Conservation (phyloP, 1,139 yeast species). For the Debaryomyces coudertii region DNA sequence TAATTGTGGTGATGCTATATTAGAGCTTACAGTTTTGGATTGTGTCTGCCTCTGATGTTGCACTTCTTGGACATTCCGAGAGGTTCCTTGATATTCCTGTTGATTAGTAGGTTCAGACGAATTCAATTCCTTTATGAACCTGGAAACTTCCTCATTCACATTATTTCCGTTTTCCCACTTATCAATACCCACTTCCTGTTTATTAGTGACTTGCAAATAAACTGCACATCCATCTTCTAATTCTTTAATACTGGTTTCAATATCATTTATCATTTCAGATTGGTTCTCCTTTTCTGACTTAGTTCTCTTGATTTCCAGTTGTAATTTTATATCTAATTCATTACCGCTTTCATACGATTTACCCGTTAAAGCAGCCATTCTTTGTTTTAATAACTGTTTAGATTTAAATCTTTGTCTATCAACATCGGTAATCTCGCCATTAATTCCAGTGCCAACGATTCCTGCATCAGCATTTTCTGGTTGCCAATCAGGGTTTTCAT, state of each 20-base stretch:
- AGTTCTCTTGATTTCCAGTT: slow-evolving; percentile 57
- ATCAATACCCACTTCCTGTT: slow-evolving; percentile 57
- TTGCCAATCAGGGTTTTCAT: slow-evolving; percentile 63
- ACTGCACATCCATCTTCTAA: slow-evolving; percentile 64
- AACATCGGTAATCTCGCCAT: slow-evolving; percentile 79
- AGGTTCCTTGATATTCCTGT: neutral
- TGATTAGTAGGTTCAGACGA: slow-evolving; percentile 12
- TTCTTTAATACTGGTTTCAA: slow-evolving; percentile 72
- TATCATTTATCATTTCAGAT: slow-evolving; percentile 65
- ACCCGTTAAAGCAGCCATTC: slow-evolving; percentile 94
- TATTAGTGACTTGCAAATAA: slow-evolving; percentile 46
- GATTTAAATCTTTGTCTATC: slow-evolving; percentile 80
- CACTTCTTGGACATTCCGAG: neutral
- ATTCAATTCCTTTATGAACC: slow-evolving; percentile 61
- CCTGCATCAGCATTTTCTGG: slow-evolving; percentile 52
- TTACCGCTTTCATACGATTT: slow-evolving; percentile 48
- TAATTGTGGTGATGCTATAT: slow-evolving; percentile 16
- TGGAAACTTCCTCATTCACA: slow-evolving; percentile 62
- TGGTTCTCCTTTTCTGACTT: slow-evolving; percentile 58
- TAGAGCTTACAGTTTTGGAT: neutral
- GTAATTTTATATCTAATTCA: slow-evolving; percentile 56
- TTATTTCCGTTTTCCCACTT: slow-evolving; percentile 91
- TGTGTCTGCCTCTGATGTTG: neutral
- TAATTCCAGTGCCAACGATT: slow-evolving; percentile 79
- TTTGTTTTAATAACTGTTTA: slow-evolving; percentile 73